Evolutionary conservation across 1,284 basidiomycete species (phyloP).

Genomic region (Ganoderma boninense): DNA sequence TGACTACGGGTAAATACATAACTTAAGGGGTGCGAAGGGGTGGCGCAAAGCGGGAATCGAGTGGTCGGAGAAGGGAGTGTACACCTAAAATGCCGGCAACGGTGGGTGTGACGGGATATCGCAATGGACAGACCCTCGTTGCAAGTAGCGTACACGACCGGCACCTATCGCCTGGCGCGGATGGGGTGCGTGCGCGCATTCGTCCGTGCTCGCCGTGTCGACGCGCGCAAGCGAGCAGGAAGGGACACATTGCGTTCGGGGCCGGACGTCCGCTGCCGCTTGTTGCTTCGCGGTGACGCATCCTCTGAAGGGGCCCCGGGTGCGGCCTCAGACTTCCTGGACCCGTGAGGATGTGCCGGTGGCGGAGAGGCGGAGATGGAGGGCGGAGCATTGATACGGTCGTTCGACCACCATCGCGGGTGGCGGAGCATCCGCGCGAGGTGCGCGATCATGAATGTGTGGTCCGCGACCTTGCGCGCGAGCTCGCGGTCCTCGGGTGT

Average conservation of each 20-base stretch:
- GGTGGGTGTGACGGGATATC: background rate
- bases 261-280: slow-evolving; percentile 1
- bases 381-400: background rate
- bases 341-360: background rate
- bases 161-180: background rate
- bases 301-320: background rate
- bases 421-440: background rate
- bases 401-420: background rate
- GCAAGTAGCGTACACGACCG: too few relatives aligned
- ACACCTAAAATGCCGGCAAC: too few relatives aligned
- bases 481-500: background rate
- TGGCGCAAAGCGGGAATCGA: too few relatives aligned
- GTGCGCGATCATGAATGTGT: background rate
- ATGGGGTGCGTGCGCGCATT: background rate
- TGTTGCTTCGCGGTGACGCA: background rate
- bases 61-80: too few relatives aligned
- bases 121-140: too few relatives aligned
- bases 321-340: background rate
- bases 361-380: too few relatives aligned
- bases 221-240: background rate
- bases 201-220: background rate
- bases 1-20: too few relatives aligned
- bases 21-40: too few relatives aligned
- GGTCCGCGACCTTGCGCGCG: background rate
- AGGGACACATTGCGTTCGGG: background rate